Evolutionary conservation across 306 rosid genomes (phyloP).

Genomic region (Vigna angularis): DNA sequence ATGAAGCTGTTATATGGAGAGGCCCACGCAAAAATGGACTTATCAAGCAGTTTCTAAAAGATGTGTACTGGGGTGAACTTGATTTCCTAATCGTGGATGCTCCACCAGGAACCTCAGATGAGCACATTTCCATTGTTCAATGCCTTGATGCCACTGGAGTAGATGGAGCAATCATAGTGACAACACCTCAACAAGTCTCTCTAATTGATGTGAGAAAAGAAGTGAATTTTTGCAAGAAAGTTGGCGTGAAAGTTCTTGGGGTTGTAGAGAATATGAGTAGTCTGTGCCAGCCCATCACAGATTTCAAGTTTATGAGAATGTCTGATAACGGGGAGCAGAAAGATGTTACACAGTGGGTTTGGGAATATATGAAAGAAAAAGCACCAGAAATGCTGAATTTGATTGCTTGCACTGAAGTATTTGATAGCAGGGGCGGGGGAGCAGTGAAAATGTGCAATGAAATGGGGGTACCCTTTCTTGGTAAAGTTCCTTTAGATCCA

Average conservation of each 20-base stretch:
- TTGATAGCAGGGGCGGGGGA: slow-evolving; percentile 89
- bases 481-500: slow-evolving; percentile 93
- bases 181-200: slow-evolving; percentile 95
- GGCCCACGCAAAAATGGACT: slow-evolving; percentile 94
- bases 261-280: slow-evolving; percentile 97
- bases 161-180: slow-evolving; percentile 92
- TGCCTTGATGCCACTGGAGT: slow-evolving; percentile 73
- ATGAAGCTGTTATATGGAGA: slow-evolving; percentile 86
- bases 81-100: slow-evolving; percentile 93
- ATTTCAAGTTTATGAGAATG: slow-evolving; percentile 65
- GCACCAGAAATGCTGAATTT: slow-evolving; percentile 69
- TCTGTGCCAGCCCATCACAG: slow-evolving; percentile 66
- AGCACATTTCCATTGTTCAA: slow-evolving; percentile 86
- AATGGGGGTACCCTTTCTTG: slow-evolving; percentile 86
- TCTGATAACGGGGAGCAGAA: slow-evolving; percentile 67
- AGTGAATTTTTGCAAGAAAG: slow-evolving; percentile 86
- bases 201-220: slow-evolving; percentile 89
- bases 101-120: slow-evolving; percentile 98
- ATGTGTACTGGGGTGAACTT: slow-evolving; percentile 92
- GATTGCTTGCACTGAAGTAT: slow-evolving; percentile 78
- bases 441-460: slow-evolving; percentile 81
- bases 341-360: slow-evolving; percentile 77
- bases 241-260: slow-evolving; percentile 82
- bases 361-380: slow-evolving; percentile 64
- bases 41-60: slow-evolving; percentile 88